Base-by-base conservation (phyloP, 2,329 filamentous ascomycete genomes). In the Pestalotiopsis sp. region DNA sequence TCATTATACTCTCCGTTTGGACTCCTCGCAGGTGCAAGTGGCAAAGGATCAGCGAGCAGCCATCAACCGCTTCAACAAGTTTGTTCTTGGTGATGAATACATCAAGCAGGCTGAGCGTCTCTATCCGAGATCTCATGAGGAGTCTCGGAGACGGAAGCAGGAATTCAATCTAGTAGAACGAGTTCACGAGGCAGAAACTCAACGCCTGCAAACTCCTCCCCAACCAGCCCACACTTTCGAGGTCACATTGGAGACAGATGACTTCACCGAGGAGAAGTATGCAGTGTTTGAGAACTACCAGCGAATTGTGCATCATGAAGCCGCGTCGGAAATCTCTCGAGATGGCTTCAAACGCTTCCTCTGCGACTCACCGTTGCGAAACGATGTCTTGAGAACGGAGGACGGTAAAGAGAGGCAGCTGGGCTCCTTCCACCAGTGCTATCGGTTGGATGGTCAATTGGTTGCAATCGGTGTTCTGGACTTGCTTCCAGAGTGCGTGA, bases 381-480 rank as follows among this genome's bases (percentile, higher is more conserved):
- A 84, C 13, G 79, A 81, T 39, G 83, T 78, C 1, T 70, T 83
- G 44, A 76, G 78, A 20, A 77, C 78, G 2, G 69, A 81, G 1
- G 83, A 89, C 67, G 88, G 88, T 30, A 81, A 81, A 20, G 82
- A 85, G 68, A 84, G 84, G 58, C 81, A 80, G 56, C 79, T 94
- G 0, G 93, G 93, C 17, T 93, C 92, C 1, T 95, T 88, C 73
- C 93, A 96, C 73, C 92, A 95, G 76, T 94, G 92, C 80, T 95
- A 94, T 76, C 86, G 92, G 38, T 82, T 96, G 2, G 91, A 96
- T 74, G 92, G 92, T 24, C 84, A 88, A 63, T 83, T 96, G 14
- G 88, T 95, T 26, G 93, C 93, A 2, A 86, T 96, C 70, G 90
- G 90, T 0, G 91, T 96, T 1, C 81, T 96, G 4, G 93, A 96